Evolutionary conservation across 805 yeast species (phyloP), one percentile per base, ranked within the genome.

Genomic region (Komagataella mondaviorum): DNA sequence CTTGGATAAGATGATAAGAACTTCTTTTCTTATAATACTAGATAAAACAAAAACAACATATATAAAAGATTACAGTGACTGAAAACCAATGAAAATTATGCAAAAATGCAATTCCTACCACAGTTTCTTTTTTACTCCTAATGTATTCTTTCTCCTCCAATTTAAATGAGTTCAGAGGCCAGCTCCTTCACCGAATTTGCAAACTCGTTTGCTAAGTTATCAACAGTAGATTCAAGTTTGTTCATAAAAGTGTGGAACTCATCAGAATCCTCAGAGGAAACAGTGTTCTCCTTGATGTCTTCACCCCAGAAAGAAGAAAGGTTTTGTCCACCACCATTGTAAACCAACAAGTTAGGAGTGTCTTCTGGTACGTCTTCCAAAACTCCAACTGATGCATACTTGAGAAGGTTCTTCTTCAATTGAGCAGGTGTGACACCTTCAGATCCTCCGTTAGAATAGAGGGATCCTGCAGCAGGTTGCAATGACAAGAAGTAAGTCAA

Each of bases 401-500:
- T 77, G 61, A 86, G 75, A 63, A 86, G 69, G 63, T 83, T 84
- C 72, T 82, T 80, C 77, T 86, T 86, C 69, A 86, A 71, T 67
- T 83, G 88, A 45, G 74, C 77, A 53, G 95, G 88, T 12, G 90
- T 75, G 49, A 85, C 71, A 57, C 82, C 88, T 48, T 71, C 58
- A 22, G 81, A 73, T 22, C 30, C 47, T 22, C 47, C 47, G 52
- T 71, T 67, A 56, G 77, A 73, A 63, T 76, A 85, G 63, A 78
- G 80, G 50, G 89, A 82, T 49, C 74, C 78, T 12, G 80, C 66
- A 47, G 77, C 84, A 57, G 96, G 95, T 70, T 85, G 88, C 67
- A 89, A 77, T 6, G 96, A 84, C 64, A 90, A 72, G 71, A 80
- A 91, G 76, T 91, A 91, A 6, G 96, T 78, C 62, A 89, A 80